Evolutionary conservation across 1,139 yeast species (phyloP), one percentile per base, ranked within the genome.

Genomic region (Tardiomyces blankii): DNA sequence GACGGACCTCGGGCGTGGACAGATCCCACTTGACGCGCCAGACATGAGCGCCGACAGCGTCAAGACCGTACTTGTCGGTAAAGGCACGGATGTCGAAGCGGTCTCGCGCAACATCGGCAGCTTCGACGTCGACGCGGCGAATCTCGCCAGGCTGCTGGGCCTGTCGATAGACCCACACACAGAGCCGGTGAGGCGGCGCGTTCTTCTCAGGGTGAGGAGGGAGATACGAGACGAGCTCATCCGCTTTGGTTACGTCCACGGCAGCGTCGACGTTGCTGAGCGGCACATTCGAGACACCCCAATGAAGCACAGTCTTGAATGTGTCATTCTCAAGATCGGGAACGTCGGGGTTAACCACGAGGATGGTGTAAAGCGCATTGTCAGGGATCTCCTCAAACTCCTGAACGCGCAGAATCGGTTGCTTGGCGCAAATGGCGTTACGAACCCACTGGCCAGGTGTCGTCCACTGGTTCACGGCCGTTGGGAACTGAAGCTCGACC

Each of bases 121-220:
- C 51, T 9, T 49, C 49, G n/a, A 51, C 35, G 7, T 21, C 25
- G 25, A 21, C 25, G 25, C 25, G 25, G 7, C 25, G 25, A 21
- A 21, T 21, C 25, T 21, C 7, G 11, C 49, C 16, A 44, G 49
- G 28, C 48, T 48, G 48, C 33, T 48, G 47, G 42, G 49, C 27
- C 65, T 91, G 97, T 65, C 88, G 79, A 65, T 88, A 84, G 2
- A 87, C 94, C 95, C 97, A 88, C 43, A 87, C 78, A 48, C 87
- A 80, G 48, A 84, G 82, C 65, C 98, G 78, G 66, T 91, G 96
- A 32, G 70, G 70, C 28, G 84, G 84, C 7, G 83, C 73, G 63
- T 93, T 91, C 67, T 85, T 85, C 61, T 89, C 97, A 13, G 97
- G 96, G 35, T 78, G 76, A 45, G 96, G 87, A 23, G 98, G 96